Base-by-base conservation (phyloP, 1,139 yeast species). In the Suhomyces panamericanus region DNA sequence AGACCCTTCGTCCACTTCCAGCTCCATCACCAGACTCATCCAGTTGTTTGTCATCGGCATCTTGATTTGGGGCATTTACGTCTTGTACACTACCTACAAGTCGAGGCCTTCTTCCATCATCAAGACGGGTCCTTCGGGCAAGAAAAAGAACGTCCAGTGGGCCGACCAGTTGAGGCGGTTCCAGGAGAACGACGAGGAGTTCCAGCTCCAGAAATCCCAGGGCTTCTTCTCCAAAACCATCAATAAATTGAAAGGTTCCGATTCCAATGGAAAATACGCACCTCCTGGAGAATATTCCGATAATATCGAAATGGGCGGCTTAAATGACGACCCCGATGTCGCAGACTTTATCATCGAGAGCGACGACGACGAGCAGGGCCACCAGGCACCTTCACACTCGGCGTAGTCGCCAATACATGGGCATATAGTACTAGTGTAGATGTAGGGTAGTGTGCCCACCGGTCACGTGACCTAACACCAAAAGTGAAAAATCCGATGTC, bases 81-180 rank as follows among this genome's bases (percentile, higher is more conserved):
- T 71, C 28, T 58, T 74, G 45, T 66, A 71, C 58, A 48, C 66
- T 22, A 57, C 73, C 15, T 73, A 69, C 57, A 61, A 55, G 47
- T 58, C 77, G n/a, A 55, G 70, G 32, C 78, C 80, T 6, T 62
- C 77, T 2, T 72, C 78, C 6, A 69, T 70, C 41, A 73, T 74
- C 49, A 73, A 71, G 46, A 62, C 71, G 8, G 59, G 65, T 20
- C 55, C 67, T n/a, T 53, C 68, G 3, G 36, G 36, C 24, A 69
- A 67, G 53, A 77, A 76, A 63, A 79, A 79, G 59, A 76, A 73
- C 48, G 85, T 80, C 12, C 83, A 76, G 58, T 80, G 84, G 84
- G 76, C 80, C 8, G 83, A 79, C 54, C 78, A 77, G 56, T 57
- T 75, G 45, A 56, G 73, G 46, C 59, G 59, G 36, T 68, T 67